A percentile compares a stretch with the other conserved stretches of the same genome.
phyloP scores from a whole-genome alignment of 208 protist species.

The Naegleria fowleri region DNA sequence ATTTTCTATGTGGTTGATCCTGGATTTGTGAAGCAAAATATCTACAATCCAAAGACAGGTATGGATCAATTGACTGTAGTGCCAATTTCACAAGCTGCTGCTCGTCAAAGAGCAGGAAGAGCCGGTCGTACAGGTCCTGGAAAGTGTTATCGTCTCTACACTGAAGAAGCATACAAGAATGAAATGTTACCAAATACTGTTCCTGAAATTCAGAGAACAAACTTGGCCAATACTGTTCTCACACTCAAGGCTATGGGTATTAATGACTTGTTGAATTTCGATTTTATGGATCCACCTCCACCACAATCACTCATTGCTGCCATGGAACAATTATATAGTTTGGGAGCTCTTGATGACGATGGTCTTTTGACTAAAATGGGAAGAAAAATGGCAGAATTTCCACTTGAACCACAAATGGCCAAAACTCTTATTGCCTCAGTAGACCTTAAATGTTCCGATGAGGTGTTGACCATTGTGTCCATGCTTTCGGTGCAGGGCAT shows the following conservation, averaged over 20 bases:
- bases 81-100: conserved; percentile 90
- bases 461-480: conserved; percentile 86
- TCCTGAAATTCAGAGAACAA: conserved; percentile 93
- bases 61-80: conserved; percentile 91
- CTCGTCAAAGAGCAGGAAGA: conserved; percentile 85
- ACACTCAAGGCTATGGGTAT: conserved; percentile 94
- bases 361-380: conserved; percentile 92
- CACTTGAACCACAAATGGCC: conserved; percentile 90
- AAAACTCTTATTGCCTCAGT: conserved; percentile 90
- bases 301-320: conserved; percentile 78
- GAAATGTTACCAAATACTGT: conserved; percentile 82
- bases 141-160: conserved; percentile 93
- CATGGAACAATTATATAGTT: conserved; percentile 91
- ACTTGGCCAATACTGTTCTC: conserved; percentile 89
- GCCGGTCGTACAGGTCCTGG: conserved; percentile 86
- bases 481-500: conserved; percentile 89
- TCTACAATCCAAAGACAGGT: conserved; percentile 89
- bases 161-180: conserved; percentile 82
- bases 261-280: conserved; percentile 91
- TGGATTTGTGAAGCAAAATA: conserved; percentile 94
- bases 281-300: conserved; percentile 93
- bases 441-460: conserved; percentile 81
- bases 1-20: conserved; percentile 97
- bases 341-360: conserved; percentile 89
- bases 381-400: conserved; percentile 90